Base-by-base conservation (phyloP, 176 grass and related monocot genomes). In the Oropetium thomaeum region DNA sequence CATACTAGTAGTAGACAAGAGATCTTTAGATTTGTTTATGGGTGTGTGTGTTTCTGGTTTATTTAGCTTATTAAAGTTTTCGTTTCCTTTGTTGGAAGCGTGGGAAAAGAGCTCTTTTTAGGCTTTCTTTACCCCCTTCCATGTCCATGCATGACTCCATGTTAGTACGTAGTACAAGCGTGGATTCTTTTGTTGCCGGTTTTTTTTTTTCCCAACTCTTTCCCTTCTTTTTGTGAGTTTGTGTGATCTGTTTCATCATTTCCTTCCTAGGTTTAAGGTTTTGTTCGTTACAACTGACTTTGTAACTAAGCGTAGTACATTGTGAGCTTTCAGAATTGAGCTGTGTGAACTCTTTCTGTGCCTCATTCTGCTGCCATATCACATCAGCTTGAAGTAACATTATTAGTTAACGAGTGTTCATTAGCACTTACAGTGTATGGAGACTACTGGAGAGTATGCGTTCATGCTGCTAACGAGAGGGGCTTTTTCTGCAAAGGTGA, bases 91-190 rank as follows among this genome's bases (percentile, higher is more conserved):
- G 41, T 66, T 60, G 32, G 52, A 65, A 77, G 59, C 61, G 58
- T 78, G 83, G 83, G 70, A 81, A 86, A 76, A 70, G 77, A 75
- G 77, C 77, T 81, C 77, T 37, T 86, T 80, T 80, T 80, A 86
- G 70, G 62, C 84, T 44, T 53, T 53, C 70, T 81, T 86, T 86
- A 62, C 13, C 78, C 65, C 53, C 12, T 45, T 27, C 22, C 51
- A 11, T 25, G 20, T 27, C 20, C 49, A 22, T 23, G n/a, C n/a
- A n/a, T n/a, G n/a, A n/a, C n/a, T n/a, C n/a, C n/a, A n/a, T n/a
- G n/a, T n/a, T n/a, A n/a, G n/a, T n/a, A n/a, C n/a, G 5, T 53
- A 20, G 49, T 54, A 42, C 31, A 69, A 69, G 71, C 84, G 62
- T 86, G 77, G 76, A 68, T 67, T 67, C 83, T 45, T 79, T 65